These are phyloP conservation scores for Pseudocercospora crystallina DNA, from an alignment of 2,329 filamentous ascomycete species.

Conservation along the genomic window DNA sequence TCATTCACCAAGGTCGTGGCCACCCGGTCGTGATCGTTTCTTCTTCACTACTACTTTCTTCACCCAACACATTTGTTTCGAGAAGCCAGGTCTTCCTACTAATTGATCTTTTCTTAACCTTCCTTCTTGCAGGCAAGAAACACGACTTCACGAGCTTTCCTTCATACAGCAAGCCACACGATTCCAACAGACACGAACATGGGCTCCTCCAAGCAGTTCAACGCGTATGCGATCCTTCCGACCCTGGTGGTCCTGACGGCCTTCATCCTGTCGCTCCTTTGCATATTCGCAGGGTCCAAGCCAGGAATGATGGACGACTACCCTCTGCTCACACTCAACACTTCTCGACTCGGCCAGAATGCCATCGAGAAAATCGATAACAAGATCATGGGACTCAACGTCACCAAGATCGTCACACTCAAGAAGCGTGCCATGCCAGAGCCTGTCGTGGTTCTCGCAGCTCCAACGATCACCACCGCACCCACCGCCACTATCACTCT, in stretches of 20 bases:
- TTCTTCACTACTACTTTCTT: too few species aligned
- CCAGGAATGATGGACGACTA: conserved; percentile 57
- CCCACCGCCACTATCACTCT: conserved; percentile 24
- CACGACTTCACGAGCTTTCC: too few species aligned
- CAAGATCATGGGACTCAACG: conserved; percentile 26
- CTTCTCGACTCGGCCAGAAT: conserved; percentile 53
- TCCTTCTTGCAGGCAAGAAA: too few species aligned
- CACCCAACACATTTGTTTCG: too few species aligned
- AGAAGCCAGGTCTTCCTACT: too few species aligned
- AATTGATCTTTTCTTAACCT: too few species aligned
- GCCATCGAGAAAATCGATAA: conserved; percentile 32
- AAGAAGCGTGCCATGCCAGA: conserved; percentile 20
- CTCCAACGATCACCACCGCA: conserved; percentile 9
- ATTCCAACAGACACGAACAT: too few species aligned
- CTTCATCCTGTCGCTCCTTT: conserved; percentile 59
- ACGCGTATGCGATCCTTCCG: conserved; percentile 22
- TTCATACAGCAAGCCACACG: too few species aligned
- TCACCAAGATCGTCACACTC: conserved; percentile 14
- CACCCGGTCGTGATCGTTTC: too few species aligned
- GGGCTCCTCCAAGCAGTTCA: too few species aligned
- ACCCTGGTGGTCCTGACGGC: conserved; percentile 50
- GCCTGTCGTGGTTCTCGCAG: conserved; percentile 10
- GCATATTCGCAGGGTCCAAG: conserved; percentile 61
- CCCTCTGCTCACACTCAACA: conserved; percentile 60
- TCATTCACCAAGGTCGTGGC: too few species aligned